Evolutionary conservation across 441 rosid species (phyloP), one percentile per base, ranked within the genome.

Genomic region (Adansonia gregorii): DNA sequence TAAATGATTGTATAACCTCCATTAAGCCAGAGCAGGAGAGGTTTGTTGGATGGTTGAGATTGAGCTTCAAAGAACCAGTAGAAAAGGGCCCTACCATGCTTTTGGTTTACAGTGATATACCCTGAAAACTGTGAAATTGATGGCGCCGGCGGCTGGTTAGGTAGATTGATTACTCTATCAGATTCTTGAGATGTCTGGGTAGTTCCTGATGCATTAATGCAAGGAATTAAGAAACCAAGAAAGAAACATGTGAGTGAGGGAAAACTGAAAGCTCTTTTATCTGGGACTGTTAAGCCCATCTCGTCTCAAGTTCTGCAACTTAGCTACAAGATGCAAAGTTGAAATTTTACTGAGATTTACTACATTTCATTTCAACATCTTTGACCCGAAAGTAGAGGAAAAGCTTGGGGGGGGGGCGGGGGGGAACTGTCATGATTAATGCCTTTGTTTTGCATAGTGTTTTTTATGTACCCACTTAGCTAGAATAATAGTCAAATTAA

Each of bases 21-120:
- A 80, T 88, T 90, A 75, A 90, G 82, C 93, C 92, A 90, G 72
- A 90, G 87, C 55, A 90, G 86, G 60, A 90, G 83, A 76, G 90
- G 93, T 73, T 84, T 85, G 66, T 84, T 68, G 45, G 86, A 76
- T n/a, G 90, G 78, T 41, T 83, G 81, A 76, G 89, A 82, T 66
- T 81, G 85, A 55, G 92, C 88, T 83, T 90, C 89, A 46, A 88
- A 90, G 83, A 88, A 88, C 93, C 90, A 88, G 80, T 83, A 88
- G 82, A 90, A 88, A 77, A 88, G 88, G 59, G 90, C 88, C 80
- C 91, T 82, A 61, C 89, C 88, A 59, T 87, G 80, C 65, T 84
- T 84, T 71, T 78, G 79, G 51, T 87, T 80, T 72, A 88, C 93
- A 10, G 88, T 86, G 79, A 90, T 73, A 76, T 88, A 88, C 35